Conservation (phyloP, 2,329 filamentous ascomycete genomes). For the Talaromyces sp. region DNA sequence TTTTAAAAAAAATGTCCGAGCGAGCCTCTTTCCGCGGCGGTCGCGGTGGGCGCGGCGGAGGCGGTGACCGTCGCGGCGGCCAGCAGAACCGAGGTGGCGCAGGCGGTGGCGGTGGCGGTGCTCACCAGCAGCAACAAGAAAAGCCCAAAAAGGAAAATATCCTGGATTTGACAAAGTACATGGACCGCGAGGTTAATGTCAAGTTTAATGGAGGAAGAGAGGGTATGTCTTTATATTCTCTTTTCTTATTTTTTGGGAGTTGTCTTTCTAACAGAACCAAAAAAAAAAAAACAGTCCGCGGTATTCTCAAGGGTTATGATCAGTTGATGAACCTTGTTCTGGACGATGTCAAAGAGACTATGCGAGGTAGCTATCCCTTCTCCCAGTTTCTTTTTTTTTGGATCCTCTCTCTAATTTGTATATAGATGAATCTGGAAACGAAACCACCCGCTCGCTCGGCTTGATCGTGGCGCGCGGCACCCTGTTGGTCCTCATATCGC, state of each 20-base stretch:
- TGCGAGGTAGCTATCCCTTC: constrained; percentile 61
- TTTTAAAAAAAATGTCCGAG: constrained; percentile 32
- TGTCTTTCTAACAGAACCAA: neutral
- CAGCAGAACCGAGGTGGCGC: constrained; percentile 39
- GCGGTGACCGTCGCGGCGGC: constrained; percentile 24
- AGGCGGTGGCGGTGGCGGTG: constrained; percentile 41
- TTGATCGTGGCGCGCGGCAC: constrained; percentile 89
- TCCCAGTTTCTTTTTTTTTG: neutral
- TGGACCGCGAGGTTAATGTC: constrained; percentile 92
- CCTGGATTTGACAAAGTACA: constrained; percentile 88
- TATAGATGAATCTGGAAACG: constrained; percentile 87
- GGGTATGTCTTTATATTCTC: constrained; percentile 50
- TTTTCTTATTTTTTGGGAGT: too few relatives aligned
- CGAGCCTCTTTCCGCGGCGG: constrained; percentile 51
- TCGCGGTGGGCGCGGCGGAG: constrained; percentile 34
- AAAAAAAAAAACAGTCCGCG: constrained; percentile 58
- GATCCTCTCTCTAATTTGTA: constrained; percentile 17
- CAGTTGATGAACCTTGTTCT: constrained; percentile 97
- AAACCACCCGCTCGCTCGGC: constrained; percentile 73
- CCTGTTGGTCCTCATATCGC: constrained; percentile 85
- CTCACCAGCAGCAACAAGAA: constrained; percentile 56
- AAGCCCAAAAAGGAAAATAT: constrained; percentile 96
- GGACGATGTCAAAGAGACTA: constrained; percentile 85
- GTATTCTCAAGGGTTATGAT: constrained; percentile 90
- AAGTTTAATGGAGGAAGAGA: constrained; percentile 96